Base-by-base conservation (phyloP, 1,284 basidiomycete species). In the Rhizoctonia solani region DNA sequence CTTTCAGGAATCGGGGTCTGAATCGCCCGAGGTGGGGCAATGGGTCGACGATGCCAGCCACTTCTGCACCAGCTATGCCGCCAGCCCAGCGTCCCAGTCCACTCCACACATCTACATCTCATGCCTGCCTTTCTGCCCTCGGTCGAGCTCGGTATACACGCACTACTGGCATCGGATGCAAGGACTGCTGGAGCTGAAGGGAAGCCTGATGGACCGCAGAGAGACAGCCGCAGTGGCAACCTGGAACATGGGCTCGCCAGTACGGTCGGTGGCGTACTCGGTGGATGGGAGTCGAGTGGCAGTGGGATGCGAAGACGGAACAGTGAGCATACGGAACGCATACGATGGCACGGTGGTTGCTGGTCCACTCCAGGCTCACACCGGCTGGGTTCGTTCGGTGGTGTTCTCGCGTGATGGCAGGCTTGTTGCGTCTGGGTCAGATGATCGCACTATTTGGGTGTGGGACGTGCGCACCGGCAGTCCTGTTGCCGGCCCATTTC, bases 41-140 rank as follows among this genome's bases (percentile, higher is more conserved):
- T 42, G 29, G 9, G 25, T 14, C 13, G 21, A 4, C 2, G 55
- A 58, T 16, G 21, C 4, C 30, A 23, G 1, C 14, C 13, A 32
- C 23, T 58, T 58, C 42, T 13, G 19, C 0, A 39, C 23, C 2
- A 21, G 25, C 25, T 39, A 44, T 14, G 5, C 54, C 4, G 37
- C 39, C 14, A 44, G 29, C 21, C 23, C 41, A 25, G 25, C 30
- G 16, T 58, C 54, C 4, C 11, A n/a, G 14, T 44, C 39, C 25
- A 58, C 54, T 4, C 54, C 54, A 42, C 54, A 58, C 19, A 58
- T 58, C 2, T 46, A 58, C 27, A 30, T 32, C n/a, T 32, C 27
- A 21, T 16, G 2, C 5, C 11, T 58, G 21, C 55, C 41, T 27
- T 30, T 44, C 13, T 46, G 23, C 29, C 54, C 54, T 4, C 11